Conservation (phyloP, 2,329 filamentous ascomycete species). For the Didymella glomerata region DNA sequence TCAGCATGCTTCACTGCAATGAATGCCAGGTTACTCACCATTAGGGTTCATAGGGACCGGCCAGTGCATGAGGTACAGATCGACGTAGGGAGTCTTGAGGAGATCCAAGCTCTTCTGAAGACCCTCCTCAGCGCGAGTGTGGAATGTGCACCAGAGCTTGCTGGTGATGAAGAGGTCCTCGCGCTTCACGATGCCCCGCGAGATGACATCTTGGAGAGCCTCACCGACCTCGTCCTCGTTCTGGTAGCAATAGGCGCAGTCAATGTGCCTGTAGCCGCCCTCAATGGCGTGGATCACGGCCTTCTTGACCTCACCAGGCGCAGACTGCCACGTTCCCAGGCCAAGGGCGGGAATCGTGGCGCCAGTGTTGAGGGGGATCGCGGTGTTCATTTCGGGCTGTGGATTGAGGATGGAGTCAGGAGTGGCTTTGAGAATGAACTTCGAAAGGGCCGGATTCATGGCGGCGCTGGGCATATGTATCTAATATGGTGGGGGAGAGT, state of each 20-base stretch:
- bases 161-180: constrained; percentile 84
- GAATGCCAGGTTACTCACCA: constrained; percentile 53
- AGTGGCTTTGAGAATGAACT: constrained; percentile 51
- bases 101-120: constrained; percentile 77
- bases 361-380: constrained; percentile 52
- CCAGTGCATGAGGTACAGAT: constrained; percentile 86
- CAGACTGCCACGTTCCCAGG: constrained; percentile 52
- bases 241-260: constrained; percentile 78
- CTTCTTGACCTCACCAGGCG: constrained; percentile 57
- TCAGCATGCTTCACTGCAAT: constrained; percentile 4
- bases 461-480: constrained; percentile 39
- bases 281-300: constrained; percentile 59
- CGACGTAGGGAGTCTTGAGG: constrained; percentile 81
- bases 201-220: constrained; percentile 77
- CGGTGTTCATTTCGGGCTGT: constrained; percentile 51
- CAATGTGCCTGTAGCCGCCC: constrained; percentile 65
- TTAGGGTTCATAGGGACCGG: constrained; percentile 81
- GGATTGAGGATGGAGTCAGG: constrained; percentile 49
- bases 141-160: constrained; percentile 86
- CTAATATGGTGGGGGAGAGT: constrained; percentile 19
- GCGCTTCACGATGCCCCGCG: constrained; percentile 72
- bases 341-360: constrained; percentile 51
- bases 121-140: constrained; percentile 71
- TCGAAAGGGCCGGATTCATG: constrained; percentile 53
- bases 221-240: constrained; percentile 86